phyloP scores from a whole-genome alignment of 2,329 filamentous ascomycete genomes.

The Penicillium sp. region DNA sequence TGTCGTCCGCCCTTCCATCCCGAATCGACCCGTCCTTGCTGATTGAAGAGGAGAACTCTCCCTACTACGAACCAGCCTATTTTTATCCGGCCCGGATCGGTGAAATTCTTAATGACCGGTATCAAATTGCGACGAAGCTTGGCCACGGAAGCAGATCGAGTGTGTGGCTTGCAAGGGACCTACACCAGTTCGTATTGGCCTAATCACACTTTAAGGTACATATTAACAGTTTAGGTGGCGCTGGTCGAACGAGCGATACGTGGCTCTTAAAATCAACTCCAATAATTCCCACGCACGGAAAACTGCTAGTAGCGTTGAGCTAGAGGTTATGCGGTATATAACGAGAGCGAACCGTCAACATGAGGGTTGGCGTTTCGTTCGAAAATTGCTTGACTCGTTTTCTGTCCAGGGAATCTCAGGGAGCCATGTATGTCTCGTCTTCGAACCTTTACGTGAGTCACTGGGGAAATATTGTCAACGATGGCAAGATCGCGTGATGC shows the following conservation, averaged over 20 bases:
- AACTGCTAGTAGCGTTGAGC: constrained; percentile 14
- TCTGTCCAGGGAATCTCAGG: constrained; percentile 11
- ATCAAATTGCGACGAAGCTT: constrained; percentile 21
- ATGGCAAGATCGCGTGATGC: constrained; percentile 22
- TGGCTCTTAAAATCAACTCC: constrained; percentile 30
- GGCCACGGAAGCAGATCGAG: constrained; percentile 21
- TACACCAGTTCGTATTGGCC: constrained; percentile 17
- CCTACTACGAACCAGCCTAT: constrained; percentile 12
- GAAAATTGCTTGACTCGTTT: constrained; percentile 29
- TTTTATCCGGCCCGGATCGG: constrained; percentile 20
- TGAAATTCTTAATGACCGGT: constrained; percentile 18
- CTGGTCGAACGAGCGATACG: constrained; percentile 23
- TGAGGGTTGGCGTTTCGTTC: constrained; percentile 25
- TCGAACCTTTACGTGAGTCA: constrained; percentile 30
- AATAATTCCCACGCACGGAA: constrained; percentile 6
- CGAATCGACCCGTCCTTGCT: constrained; percentile 1
- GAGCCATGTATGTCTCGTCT: constrained; percentile 20
- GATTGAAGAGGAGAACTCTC: constrained; percentile 16
- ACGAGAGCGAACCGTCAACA: constrained; percentile 23
- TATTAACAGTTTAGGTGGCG: constrained; percentile 18
- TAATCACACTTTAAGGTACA: neutral
- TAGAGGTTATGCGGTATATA: constrained; percentile 24
- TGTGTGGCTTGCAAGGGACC: constrained; percentile 23
- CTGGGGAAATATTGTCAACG: constrained; percentile 22
- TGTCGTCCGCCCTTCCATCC: constrained; percentile 2